Conservation (phyloP, 2,329 filamentous ascomycete species). For the Metarhizium anisopliae region DNA sequence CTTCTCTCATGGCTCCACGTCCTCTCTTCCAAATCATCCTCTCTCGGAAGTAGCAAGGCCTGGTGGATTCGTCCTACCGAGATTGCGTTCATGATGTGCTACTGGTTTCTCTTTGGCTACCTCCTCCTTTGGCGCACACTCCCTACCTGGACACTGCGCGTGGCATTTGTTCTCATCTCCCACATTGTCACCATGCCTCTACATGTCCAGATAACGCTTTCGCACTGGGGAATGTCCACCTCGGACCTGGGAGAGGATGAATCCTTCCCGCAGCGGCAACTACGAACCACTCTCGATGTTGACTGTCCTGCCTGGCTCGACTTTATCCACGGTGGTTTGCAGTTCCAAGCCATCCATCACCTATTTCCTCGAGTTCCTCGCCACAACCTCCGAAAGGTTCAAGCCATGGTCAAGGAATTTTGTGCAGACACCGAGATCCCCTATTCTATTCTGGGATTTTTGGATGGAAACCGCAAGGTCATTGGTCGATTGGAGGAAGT, state of each 20-base stretch:
- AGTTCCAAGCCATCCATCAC: constrained; percentile 66
- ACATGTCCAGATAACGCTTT: constrained; percentile 64
- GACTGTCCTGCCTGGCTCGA: constrained; percentile 65
- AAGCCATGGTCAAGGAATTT: constrained; percentile 52
- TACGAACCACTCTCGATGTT: constrained; percentile 66
- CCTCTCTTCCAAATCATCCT: constrained; percentile 42
- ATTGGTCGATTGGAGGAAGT: constrained; percentile 44
- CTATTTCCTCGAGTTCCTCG: constrained; percentile 59
- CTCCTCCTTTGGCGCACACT: constrained; percentile 51
- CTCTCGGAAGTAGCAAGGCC: constrained; percentile 46
- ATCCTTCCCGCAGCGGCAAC: constrained; percentile 60
- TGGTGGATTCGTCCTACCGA: constrained; percentile 62
- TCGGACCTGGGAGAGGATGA: constrained; percentile 54
- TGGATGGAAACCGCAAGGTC: constrained; percentile 51
- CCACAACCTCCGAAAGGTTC: constrained; percentile 55
- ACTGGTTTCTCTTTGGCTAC: constrained; percentile 63
- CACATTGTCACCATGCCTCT: constrained; percentile 60
- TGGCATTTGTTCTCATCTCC: constrained; percentile 54
- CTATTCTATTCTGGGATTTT: constrained; percentile 53
- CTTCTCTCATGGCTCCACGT: constrained; percentile 58
- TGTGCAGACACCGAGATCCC: constrained; percentile 55
- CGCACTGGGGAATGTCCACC: constrained; percentile 65
- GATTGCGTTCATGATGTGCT: constrained; percentile 51
- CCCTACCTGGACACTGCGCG: constrained; percentile 46
- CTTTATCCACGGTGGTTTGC: constrained; percentile 62